Evolutionary conservation across 192 early-diverging fungal species (phyloP).

Genomic region (Radiomyces spectabilis): DNA sequence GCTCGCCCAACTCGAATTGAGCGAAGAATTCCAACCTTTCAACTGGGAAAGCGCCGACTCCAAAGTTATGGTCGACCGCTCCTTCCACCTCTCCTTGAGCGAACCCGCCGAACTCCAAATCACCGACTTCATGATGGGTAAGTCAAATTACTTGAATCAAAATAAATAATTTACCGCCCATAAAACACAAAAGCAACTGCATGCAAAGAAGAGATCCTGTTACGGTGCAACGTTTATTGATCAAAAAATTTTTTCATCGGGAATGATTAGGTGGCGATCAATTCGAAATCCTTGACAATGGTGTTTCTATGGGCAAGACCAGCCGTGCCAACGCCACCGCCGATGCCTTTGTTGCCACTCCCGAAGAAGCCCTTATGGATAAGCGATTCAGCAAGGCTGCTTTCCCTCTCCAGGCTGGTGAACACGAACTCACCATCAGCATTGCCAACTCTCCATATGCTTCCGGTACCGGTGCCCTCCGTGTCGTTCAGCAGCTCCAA

Average conservation of each 20-base stretch:
- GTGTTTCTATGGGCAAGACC: background rate
- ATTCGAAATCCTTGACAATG: background rate
- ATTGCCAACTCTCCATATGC: background rate
- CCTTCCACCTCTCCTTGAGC: background rate
- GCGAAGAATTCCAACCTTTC: background rate
- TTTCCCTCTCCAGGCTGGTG: background rate
- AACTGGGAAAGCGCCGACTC: background rate
- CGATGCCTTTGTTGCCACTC: background rate
- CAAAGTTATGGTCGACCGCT: background rate
- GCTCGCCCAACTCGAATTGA: background rate
- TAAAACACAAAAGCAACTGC: too few relatives aligned
- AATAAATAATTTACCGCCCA: too few relatives aligned
- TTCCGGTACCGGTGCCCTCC: background rate
- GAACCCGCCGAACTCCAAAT: conserved; percentile 1
- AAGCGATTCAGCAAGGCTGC: background rate
- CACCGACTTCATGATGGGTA: conserved; percentile 2
- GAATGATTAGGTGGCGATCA: background rate
- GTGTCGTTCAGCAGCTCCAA: conserved; percentile 1
- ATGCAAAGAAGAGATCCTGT: too few relatives aligned
- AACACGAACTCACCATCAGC: conserved; percentile 1
- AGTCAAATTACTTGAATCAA: too few relatives aligned
- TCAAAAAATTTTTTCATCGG: background rate
- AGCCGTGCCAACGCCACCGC: background rate
- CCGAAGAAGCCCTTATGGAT: background rate
- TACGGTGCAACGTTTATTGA: too few relatives aligned